Conservation (phyloP, 1,284 basidiomycete genomes). For the Athelia psychrophila region DNA sequence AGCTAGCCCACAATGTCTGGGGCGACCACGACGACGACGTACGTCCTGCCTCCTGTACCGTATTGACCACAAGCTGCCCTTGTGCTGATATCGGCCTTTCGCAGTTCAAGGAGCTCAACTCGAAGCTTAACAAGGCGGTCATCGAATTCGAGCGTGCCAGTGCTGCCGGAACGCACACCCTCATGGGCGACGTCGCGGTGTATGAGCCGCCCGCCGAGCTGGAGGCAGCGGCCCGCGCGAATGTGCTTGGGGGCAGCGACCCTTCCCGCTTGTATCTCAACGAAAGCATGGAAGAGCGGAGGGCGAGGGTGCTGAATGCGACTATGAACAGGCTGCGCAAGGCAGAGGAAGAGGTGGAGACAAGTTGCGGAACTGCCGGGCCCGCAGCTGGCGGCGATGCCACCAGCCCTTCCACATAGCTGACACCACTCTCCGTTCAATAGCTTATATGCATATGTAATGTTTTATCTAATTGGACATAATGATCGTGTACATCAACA, state of each 20-base stretch:
- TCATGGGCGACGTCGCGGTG: conserved; percentile 36
- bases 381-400: background rate
- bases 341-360: conserved; percentile 45
- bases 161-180: conserved; percentile 50
- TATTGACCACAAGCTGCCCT: background rate
- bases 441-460: too few species aligned
- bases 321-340: conserved; percentile 53
- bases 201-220: conserved; percentile 52
- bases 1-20: conserved; percentile 74
- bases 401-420: too few species aligned
- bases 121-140: conserved; percentile 70
- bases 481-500: too few species aligned
- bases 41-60: conserved; percentile 20
- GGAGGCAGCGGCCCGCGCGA: conserved; percentile 47
- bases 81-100: background rate
- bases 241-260: conserved; percentile 44
- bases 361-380: background rate
- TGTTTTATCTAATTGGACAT: too few species aligned
- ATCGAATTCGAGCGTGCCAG: conserved; percentile 58
- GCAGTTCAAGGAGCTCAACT: conserved; percentile 76
- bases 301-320: conserved; percentile 53
- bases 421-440: too few species aligned
- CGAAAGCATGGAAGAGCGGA: conserved; percentile 54
- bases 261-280: conserved; percentile 11
- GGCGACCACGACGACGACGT: conserved; percentile 72